A percentile compares a stretch with the other conserved stretches of the same genome.
These are phyloP conservation scores for Bromus sterilis DNA, from an alignment of 176 grass and related monocot genomes.

Conservation along the genomic window DNA sequence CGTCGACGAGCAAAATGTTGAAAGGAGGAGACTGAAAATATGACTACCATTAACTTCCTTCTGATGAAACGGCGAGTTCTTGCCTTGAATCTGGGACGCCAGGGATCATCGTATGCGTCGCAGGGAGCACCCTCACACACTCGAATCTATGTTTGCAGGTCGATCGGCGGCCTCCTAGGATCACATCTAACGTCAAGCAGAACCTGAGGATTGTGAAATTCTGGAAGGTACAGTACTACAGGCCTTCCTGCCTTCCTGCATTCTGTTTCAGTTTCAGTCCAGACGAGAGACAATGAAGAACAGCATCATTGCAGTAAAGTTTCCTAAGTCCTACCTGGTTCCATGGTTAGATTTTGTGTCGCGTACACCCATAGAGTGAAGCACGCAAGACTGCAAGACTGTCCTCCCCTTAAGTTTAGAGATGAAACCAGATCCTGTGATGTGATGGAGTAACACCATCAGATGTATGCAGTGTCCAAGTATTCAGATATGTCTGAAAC, in stretches of 20 bases:
- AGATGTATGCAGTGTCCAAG: neutral
- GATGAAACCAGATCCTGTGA: neutral
- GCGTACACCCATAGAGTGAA: neutral
- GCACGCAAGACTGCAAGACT: neutral
- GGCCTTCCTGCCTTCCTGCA: neutral
- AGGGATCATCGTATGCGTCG: neutral
- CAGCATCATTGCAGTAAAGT: neutral
- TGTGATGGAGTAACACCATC: neutral
- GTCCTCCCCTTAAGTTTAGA: neutral
- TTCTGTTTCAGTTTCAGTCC: neutral
- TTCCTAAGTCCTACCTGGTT: neutral
- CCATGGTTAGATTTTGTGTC: neutral
- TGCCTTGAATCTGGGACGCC: neutral
- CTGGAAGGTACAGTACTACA: conserved; percentile 72
- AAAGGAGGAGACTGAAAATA: neutral
- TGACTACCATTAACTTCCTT: neutral
- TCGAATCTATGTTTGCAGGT: conserved; percentile 17
- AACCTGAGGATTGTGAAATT: conserved; percentile 67
- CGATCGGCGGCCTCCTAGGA: conserved; percentile 57
- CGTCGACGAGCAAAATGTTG: neutral
- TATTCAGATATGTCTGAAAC: neutral
- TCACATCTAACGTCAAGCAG: conserved; percentile 94
- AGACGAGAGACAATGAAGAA: neutral
- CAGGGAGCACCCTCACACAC: neutral
- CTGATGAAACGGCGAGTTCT: neutral